Conservation (phyloP, 106 monocot species). For the Acanthochlamys bracteata region DNA sequence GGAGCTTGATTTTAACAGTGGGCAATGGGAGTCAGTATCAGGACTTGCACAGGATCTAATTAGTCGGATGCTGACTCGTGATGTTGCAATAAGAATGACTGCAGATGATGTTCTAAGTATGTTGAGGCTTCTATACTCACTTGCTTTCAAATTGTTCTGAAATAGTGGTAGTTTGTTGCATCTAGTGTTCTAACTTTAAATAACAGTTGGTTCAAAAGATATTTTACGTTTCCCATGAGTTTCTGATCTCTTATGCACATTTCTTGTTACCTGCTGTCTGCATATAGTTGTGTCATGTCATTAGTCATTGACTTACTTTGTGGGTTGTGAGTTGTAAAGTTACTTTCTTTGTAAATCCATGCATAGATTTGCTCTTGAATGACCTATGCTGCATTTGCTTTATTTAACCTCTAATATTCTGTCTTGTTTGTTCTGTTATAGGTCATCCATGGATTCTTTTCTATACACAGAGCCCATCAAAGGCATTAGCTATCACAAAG, state of each 20-base stretch:
- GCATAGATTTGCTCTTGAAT: not conserved
- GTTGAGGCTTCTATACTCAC: not conserved
- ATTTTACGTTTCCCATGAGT: too few species aligned
- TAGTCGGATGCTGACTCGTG: slow-evolving; percentile 61
- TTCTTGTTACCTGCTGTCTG: too few species aligned
- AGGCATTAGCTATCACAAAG: slow-evolving; percentile 13
- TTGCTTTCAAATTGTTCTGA: not conserved
- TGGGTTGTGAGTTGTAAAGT: not conserved
- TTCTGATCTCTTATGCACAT: too few species aligned
- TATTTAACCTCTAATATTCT: too few species aligned
- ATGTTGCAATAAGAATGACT: slow-evolving; percentile 57
- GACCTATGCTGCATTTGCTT: not conserved
- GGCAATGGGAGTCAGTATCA: slow-evolving; percentile 55
- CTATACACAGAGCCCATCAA: slow-evolving; percentile 52
- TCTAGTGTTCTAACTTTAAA: too few species aligned
- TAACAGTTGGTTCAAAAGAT: too few species aligned
- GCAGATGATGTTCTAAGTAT: slow-evolving; percentile 75
- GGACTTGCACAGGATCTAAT: slow-evolving; percentile 64
- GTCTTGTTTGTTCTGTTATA: slow-evolving; percentile 16
- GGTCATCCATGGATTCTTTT: slow-evolving; percentile 84
- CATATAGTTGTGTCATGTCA: not conserved
- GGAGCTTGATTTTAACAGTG: slow-evolving; percentile 56
- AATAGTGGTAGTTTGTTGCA: not conserved
- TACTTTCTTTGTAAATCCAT: not conserved
- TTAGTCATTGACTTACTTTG: not conserved